Percentiles rank a stretch among this genome's conserved stretches.
Conservation (phyloP, 345 rosid genomes). For the Microcos paniculata region DNA sequence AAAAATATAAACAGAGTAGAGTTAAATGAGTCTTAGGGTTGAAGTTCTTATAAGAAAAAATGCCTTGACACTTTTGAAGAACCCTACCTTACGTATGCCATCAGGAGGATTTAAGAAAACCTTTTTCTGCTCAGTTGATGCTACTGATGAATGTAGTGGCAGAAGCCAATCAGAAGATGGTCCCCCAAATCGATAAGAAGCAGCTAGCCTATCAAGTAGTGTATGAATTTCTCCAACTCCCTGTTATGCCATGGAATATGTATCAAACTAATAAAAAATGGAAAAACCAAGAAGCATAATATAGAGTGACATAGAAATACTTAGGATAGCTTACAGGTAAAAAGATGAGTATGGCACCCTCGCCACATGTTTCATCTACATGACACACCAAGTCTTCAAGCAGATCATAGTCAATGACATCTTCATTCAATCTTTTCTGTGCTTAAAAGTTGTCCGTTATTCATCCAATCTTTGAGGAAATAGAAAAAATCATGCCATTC, state of each 20-base stretch:
- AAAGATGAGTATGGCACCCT: slow-evolving; percentile 83
- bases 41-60: slow-evolving; percentile 10
- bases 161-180: slow-evolving; percentile 79
- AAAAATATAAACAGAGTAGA: slow-evolving; percentile 1
- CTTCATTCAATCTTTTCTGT: slow-evolving; percentile 87
- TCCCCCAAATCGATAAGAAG: slow-evolving; percentile 85
- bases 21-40: background rate
- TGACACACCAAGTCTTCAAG: slow-evolving; percentile 87
- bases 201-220: slow-evolving; percentile 72
- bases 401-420: slow-evolving; percentile 79
- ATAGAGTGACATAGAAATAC: background rate
- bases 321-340: slow-evolving; percentile 64
- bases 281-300: background rate
- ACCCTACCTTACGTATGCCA: slow-evolving; percentile 69
- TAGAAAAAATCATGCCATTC: background rate
- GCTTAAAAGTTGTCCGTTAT: slow-evolving; percentile 9
- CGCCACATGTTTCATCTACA: slow-evolving; percentile 74
- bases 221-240: slow-evolving; percentile 74
- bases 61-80: slow-evolving; percentile 1
- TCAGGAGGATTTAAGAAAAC: slow-evolving; percentile 76
- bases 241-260: slow-evolving; percentile 34
- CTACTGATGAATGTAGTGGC: slow-evolving; percentile 85
- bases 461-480: slow-evolving; percentile 1
- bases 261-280: slow-evolving; percentile 4
- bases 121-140: slow-evolving; percentile 70